Base-by-base conservation (phyloP, 2,329 filamentous ascomycete species). In the Ophiostoma montium region DNA sequence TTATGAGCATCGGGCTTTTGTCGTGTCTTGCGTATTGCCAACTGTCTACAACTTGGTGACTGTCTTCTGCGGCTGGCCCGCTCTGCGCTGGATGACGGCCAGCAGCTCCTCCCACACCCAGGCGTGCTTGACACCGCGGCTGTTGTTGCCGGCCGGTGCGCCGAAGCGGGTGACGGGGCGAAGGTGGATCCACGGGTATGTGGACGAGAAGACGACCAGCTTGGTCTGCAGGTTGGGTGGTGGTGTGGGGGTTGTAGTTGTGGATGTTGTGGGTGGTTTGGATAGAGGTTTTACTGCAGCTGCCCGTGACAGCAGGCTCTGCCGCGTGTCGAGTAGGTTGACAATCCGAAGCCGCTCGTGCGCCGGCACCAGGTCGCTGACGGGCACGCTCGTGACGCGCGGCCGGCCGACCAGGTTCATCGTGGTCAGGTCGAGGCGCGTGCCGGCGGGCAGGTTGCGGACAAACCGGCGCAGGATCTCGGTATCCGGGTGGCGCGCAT, bases 361-460 rank as follows among this genome's bases (percentile, higher is more conserved):
- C 5, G 50, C 58, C 2, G 63, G 62, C 23, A 32, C 51, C 27
- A 71, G 58, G 21, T 68, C 66, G 2, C 54, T 53, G 2, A 69
- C 48, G 39, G 49, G 53, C 35, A 68, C 58, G 16, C 53, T 57
- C 55, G 59, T 65, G 10, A 62, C 50, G 36, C 74, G 69, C 30
- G 75, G 74, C 60, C 73, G 75, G 53, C 70, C 70, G 56, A 77
- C 70, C 55, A 68, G 57, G 58, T 69, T 74, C 66, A 78, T 73
- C 47, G 74, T 78, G 35, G 72, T 74, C 51, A 78, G 57, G 48
- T 73, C 69, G 15, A 79, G 62, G 46, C 62, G 65, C 0, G 71
- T 68, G 6, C 67, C 64, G 11, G 65, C 57, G 3, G 70, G 64
- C 2, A 76, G 70, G 27, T 61, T 59, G 43, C 59, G 63, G 31